Conservation (phyloP, 805 yeast genomes). For the Wickerhamiella cacticola region DNA sequence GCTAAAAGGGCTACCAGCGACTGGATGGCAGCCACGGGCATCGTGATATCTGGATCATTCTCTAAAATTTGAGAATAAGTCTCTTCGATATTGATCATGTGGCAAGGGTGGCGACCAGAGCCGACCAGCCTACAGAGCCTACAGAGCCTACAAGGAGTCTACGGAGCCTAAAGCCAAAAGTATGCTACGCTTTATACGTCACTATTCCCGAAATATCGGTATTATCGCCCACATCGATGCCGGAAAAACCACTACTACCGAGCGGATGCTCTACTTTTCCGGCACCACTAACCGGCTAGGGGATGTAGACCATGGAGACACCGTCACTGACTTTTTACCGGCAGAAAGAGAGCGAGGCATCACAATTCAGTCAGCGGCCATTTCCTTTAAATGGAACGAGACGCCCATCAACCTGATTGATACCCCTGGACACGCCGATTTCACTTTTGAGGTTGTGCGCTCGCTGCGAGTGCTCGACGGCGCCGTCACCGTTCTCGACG, state of each 20-base stretch:
- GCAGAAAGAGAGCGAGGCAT: constrained; percentile 90
- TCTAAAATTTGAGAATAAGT: constrained; percentile 68
- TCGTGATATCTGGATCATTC: constrained; percentile 93
- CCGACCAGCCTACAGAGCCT: no score
- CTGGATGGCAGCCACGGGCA: constrained; percentile 99
- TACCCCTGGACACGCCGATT: constrained; percentile 98
- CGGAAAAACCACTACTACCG: constrained; percentile 96
- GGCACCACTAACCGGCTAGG: constrained; percentile 76
- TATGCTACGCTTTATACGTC: neutral
- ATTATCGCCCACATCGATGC: constrained; percentile 99
- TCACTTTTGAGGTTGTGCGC: constrained; percentile 85
- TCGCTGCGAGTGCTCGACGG: constrained; percentile 89
- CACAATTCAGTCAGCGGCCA: constrained; percentile 93
- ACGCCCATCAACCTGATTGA: constrained; percentile 77
- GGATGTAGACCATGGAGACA: constrained; percentile 90
- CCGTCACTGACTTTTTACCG: constrained; percentile 83
- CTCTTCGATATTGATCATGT: constrained; percentile 63
- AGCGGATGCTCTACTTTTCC: constrained; percentile 80
- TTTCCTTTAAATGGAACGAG: constrained; percentile 73
- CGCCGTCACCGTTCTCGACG: constrained; percentile 83
- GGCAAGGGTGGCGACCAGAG: neutral
- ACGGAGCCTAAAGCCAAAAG: neutral
- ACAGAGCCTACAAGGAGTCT: neutral
- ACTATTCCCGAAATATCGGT: constrained; percentile 60
- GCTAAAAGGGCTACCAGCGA: constrained; percentile 73